These are phyloP conservation scores for Paracoccidioides brasiliensis DNA, from an alignment of 2,329 filamentous ascomycete genomes.

Conservation along the genomic window DNA sequence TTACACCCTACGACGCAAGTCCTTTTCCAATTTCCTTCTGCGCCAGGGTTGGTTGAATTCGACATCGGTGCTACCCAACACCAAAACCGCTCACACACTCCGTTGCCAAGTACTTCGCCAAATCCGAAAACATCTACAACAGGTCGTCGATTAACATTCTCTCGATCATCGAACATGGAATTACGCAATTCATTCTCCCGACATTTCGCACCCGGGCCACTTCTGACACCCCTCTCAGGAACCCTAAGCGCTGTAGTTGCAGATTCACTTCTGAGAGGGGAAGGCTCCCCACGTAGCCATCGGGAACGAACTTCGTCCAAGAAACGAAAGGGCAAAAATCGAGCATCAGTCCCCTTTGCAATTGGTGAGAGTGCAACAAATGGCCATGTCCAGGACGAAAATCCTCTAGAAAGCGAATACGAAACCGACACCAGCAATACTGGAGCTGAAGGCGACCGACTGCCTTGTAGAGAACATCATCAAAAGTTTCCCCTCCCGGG, in stretches of 20 bases:
- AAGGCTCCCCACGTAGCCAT: slow-evolving; percentile 26
- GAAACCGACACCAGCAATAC: slow-evolving; percentile 11
- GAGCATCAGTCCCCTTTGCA: not conserved
- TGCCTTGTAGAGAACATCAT: not conserved
- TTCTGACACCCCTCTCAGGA: slow-evolving; percentile 48
- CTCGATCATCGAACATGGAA: slow-evolving; percentile 26
- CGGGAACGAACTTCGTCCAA: not conserved
- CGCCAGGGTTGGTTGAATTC: slow-evolving; percentile 22
- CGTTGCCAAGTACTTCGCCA: slow-evolving; percentile 8
- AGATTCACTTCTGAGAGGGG: slow-evolving; percentile 48
- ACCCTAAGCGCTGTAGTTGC: slow-evolving; percentile 51
- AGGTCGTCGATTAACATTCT: slow-evolving; percentile 17
- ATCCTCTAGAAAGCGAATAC: slow-evolving; percentile 9
- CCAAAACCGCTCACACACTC: slow-evolving; percentile 10
- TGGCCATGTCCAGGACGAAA: slow-evolving; percentile 13
- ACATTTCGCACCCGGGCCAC: slow-evolving; percentile 44
- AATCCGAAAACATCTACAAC: slow-evolving; percentile 11
- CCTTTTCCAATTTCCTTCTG: slow-evolving; percentile 27
- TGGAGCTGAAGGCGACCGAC: slow-evolving; percentile 8
- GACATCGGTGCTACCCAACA: slow-evolving; percentile 6
- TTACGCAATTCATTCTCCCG: slow-evolving; percentile 37
- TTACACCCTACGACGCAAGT: slow-evolving; percentile 20
- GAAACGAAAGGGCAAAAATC: not conserved
- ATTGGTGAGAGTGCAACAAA: slow-evolving; percentile 18
- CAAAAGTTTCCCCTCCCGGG: not conserved